Evolutionary conservation across 768 basidiomycete genomes (phyloP).

Genomic region (Trametes gibbosa): DNA sequence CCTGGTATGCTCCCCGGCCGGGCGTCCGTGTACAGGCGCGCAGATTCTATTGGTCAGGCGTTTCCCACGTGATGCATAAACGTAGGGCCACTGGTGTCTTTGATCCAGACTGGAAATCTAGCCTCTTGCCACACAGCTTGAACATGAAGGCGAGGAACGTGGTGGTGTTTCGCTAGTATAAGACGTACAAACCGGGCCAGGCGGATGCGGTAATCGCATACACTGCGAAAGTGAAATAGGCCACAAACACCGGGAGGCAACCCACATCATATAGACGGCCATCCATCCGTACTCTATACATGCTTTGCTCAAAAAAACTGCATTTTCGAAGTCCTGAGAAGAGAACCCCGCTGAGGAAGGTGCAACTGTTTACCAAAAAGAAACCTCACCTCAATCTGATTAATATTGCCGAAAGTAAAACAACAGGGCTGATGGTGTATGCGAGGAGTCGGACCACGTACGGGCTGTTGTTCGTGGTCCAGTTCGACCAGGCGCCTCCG

Average conservation of each 20-base stretch:
- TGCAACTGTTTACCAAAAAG: not conserved
- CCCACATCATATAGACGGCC: not conserved
- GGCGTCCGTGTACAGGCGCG: not conserved
- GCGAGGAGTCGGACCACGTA: conserved; percentile 44
- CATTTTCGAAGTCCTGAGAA: conserved; percentile 61
- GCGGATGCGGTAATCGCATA: not conserved
- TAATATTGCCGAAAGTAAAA: conserved; percentile 44
- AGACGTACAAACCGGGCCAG: not conserved
- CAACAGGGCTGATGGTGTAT: conserved; percentile 54
- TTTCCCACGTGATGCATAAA: not conserved
- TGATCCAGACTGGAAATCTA: not conserved
- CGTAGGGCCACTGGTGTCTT: not conserved
- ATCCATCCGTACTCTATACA: not conserved
- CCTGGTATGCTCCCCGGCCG: not conserved
- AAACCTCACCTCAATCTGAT: conserved; percentile 44
- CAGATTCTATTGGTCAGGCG: not conserved
- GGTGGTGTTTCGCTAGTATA: not conserved
- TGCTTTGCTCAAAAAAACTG: conserved; percentile 41
- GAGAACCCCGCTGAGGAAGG: not conserved
- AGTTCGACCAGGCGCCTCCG: conserved; percentile 68
- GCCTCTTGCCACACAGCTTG: not conserved
- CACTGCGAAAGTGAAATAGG: too few relatives aligned
- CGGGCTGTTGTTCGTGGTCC: conserved; percentile 43
- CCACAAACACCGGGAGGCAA: not conserved
- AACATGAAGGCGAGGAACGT: not conserved